These are phyloP conservation scores for Afroboletus lepidellus DNA, from an alignment of 1,284 basidiomycete species.

Conservation along the genomic window DNA sequence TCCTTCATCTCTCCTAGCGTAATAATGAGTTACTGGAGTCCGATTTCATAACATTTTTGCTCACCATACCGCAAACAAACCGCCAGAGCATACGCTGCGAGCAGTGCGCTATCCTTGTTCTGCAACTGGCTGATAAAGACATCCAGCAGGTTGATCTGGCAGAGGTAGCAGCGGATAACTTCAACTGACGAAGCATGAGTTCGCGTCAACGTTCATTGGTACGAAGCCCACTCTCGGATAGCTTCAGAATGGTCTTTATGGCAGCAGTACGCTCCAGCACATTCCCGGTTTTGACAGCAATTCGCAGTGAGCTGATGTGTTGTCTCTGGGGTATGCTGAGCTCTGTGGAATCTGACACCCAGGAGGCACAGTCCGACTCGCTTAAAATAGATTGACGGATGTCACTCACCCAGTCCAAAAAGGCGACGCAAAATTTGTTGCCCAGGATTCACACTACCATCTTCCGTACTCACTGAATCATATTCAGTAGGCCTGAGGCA, in stretches of 20 bases:
- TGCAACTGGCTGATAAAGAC: slow-evolving; percentile 10
- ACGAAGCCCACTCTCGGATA: slow-evolving; percentile 14
- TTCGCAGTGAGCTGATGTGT: slow-evolving; percentile 13
- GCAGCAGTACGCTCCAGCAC: slow-evolving; percentile 18
- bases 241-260: slow-evolving; percentile 18
- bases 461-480: not conserved
- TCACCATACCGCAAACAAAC: too few species aligned
- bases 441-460: not conserved
- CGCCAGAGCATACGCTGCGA: too few species aligned
- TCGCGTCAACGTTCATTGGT: too few species aligned
- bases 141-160: not conserved
- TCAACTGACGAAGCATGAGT: not conserved
- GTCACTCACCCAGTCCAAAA: slow-evolving; percentile 24
- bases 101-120: slow-evolving; percentile 7
- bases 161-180: not conserved
- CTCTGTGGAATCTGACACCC: slow-evolving; percentile 2
- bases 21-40: too few species aligned
- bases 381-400: too few species aligned
- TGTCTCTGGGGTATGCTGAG: slow-evolving; percentile 2
- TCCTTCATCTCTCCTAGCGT: too few species aligned
- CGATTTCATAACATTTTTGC: too few species aligned
- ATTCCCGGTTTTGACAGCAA: slow-evolving; percentile 1
- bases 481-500: not conserved
- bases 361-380: too few species aligned
- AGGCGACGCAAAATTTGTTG: slow-evolving; percentile 11